These are phyloP conservation scores for Arachis monticola DNA, from an alignment of 331 rosid genomes.

Conservation along the genomic window DNA sequence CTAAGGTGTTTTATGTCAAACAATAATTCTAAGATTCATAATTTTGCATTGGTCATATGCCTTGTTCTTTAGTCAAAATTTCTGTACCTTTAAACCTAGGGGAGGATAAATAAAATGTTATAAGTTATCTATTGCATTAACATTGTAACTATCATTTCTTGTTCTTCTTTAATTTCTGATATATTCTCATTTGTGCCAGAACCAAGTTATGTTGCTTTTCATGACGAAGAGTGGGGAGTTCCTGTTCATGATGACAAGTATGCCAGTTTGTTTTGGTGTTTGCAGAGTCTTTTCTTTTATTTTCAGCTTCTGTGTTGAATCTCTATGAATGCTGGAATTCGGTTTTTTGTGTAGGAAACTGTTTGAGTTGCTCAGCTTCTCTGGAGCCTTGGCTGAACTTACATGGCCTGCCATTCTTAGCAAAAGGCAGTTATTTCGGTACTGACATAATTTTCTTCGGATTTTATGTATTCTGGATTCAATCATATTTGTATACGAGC, in stretches of 20 bases:
- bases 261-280: conserved; percentile 41
- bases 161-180: conserved; percentile 37
- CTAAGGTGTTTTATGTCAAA: background rate
- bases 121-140: background rate
- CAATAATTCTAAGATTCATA: conserved; percentile 13
- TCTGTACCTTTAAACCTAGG: conserved; percentile 25
- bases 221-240: conserved; percentile 81
- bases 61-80: conserved; percentile 36
- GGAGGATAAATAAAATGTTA: conserved; percentile 29
- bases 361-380: conserved; percentile 78
- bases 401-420: conserved; percentile 72
- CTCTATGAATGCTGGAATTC: conserved; percentile 31
- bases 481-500: background rate
- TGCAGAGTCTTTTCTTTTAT: conserved; percentile 31
- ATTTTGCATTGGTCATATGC: conserved; percentile 24
- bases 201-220: conserved; percentile 66
- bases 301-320: conserved; percentile 33
- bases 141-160: conserved; percentile 23
- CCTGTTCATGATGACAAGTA: conserved; percentile 79
- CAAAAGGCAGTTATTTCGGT: conserved; percentile 72
- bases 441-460: conserved; percentile 30
- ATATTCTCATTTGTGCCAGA: conserved; percentile 50
- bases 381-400: conserved; percentile 86
- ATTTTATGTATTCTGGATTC: background rate
- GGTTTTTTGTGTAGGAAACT: conserved; percentile 56